Base-by-base conservation (phyloP, 495 filamentous ascomycete species). In the Penicillium canariense region DNA sequence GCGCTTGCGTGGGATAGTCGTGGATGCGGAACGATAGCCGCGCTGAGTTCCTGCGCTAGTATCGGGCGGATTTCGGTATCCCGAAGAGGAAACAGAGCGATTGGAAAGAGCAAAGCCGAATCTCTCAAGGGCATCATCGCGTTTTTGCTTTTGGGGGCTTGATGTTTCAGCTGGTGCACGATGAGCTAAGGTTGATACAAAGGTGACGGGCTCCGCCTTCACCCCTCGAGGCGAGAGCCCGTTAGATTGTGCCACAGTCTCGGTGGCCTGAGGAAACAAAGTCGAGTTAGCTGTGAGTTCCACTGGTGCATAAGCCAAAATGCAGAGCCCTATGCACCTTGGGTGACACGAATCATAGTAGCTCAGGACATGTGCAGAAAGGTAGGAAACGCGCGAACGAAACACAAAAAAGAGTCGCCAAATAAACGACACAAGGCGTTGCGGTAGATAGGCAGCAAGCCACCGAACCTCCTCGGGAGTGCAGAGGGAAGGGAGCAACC, bases 111-210 rank as follows among this genome's bases (percentile, higher is more conserved):
- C n/a, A 12, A 42, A 42, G 1, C 43, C 43, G 2, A 26, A 23
- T 10, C 18, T 12, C 17, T 12, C 5, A 30, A 46, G 20, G 25
- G 38, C 2, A 5, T 11, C 18, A 15, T 9, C 23, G 3, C 5
- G 25, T 5, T 31, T 46, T 15, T 27, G 43, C 14, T 46, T 46
- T 31, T 46, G 43, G 1, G 43, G 43, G 11, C 43, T 46, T 39
- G 47, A 39, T 25, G n/a, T n/a, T n/a, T n/a, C n/a, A n/a, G 44
- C 34, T 20, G 47, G 52, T 17, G 40, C 17, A 0, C 46, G 46
- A 23, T 59, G 52, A 0, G 56, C 36, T 1, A 55, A 14, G 4
- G 34, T 38, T 7, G 58, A 23, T 17, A 52, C 49, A n/a, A 53
- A 56, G 8, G 47, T 38, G 4, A 10, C 28, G 14, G 20, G 2